Conservation (phyloP, 108 stramenopile species). For the Bacterosira constricta region DNA sequence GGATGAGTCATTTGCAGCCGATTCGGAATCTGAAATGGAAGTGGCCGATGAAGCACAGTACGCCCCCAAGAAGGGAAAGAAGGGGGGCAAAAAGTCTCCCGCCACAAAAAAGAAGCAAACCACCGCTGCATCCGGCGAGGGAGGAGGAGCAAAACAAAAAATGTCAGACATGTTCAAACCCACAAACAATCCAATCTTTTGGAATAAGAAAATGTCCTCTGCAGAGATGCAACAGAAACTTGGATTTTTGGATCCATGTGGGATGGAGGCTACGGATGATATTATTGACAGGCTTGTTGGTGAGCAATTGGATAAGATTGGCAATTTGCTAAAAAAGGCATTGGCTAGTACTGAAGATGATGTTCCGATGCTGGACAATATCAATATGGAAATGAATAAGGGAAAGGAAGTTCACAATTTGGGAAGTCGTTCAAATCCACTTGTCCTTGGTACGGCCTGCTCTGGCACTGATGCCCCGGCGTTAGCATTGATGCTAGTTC, state of each 20-base stretch:
- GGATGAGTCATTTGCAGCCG: too few relatives aligned
- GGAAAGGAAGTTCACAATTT: background rate
- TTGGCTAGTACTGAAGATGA: background rate
- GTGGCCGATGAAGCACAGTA: too few relatives aligned
- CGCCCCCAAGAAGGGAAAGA: too few relatives aligned
- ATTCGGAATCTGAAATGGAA: too few relatives aligned
- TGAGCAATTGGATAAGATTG: conserved; percentile 62
- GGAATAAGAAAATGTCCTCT: conserved; percentile 34
- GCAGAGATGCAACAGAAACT: conserved; percentile 41
- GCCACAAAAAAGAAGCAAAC: background rate
- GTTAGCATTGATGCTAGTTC: conserved; percentile 62
- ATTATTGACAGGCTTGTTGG: conserved; percentile 67
- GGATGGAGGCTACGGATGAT: conserved; percentile 79
- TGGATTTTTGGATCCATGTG: conserved; percentile 69
- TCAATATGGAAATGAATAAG: conserved; percentile 1
- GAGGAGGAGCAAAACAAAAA: conserved; percentile 21
- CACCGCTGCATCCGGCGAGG: background rate
- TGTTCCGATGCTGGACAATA: too few relatives aligned
- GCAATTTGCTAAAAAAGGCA: conserved; percentile 41
- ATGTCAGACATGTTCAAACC: conserved; percentile 55
- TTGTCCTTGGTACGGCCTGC: conserved; percentile 71
- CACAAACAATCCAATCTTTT: conserved; percentile 41
- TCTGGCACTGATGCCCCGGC: conserved; percentile 83
- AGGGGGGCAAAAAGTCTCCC: background rate
- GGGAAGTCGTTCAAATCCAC: conserved; percentile 37